Percentiles rank a stretch among this genome's conserved stretches.
These are phyloP conservation scores for Globisporangium spiculum DNA, from an alignment of 352 stramenopile species.

Conservation along the genomic window DNA sequence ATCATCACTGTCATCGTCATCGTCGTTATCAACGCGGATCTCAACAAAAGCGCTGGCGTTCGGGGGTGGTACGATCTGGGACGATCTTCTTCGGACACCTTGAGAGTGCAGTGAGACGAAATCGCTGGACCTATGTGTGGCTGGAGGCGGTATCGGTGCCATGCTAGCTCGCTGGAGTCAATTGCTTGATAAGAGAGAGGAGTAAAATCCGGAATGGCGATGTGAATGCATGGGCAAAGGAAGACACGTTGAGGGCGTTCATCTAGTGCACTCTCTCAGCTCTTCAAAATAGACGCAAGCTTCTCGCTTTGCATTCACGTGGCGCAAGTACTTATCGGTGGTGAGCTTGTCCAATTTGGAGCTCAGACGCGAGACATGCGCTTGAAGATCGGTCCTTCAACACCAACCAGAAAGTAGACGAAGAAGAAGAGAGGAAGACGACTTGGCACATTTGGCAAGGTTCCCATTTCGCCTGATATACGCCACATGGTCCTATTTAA, in stretches of 20 bases:
- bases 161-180: not conserved
- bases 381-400: not conserved
- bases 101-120: constrained; percentile 14
- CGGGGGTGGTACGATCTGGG: constrained; percentile 9
- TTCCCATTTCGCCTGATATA: not conserved
- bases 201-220: not conserved
- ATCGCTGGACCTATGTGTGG: not conserved
- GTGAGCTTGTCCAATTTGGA: not conserved
- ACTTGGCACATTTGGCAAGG: not conserved
- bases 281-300: not conserved
- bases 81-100: constrained; percentile 15
- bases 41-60: constrained; percentile 7
- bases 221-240: not conserved
- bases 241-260: not conserved
- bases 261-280: not conserved
- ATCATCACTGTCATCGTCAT: constrained; percentile 2
- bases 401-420: constrained; percentile 2
- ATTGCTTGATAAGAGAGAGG: not conserved
- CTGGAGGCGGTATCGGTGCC: not conserved
- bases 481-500: constrained; percentile 5
- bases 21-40: constrained; percentile 10
- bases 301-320: not conserved
- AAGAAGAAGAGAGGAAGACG: not conserved
- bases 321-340: not conserved
- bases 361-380: not conserved